Conservation (phyloP, 805 yeast species). For the Wickerhamiella dianesei region DNA sequence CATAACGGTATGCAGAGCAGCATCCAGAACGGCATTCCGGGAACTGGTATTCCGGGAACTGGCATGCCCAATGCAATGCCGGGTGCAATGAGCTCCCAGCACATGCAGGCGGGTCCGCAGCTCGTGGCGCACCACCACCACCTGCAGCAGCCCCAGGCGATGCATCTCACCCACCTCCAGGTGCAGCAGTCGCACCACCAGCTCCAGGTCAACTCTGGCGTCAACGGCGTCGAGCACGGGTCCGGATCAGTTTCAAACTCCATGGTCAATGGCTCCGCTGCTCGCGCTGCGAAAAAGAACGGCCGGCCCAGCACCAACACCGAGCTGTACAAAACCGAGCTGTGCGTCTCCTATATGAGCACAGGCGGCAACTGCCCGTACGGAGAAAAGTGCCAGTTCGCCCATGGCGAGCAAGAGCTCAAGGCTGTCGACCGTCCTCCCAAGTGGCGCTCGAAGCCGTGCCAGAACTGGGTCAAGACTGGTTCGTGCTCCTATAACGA, state of each 20-base stretch:
- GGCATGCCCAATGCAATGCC: no score
- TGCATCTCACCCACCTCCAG: neutral
- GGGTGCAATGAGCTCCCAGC: neutral
- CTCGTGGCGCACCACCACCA: conserved; percentile 3
- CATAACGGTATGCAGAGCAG: no score
- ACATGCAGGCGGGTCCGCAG: neutral
- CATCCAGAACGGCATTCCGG: no score
- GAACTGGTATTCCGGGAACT: no score
- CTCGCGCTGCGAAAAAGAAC: conserved; percentile 18
- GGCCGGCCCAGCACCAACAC: conserved; percentile 34
- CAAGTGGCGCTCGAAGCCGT: conserved; percentile 83
- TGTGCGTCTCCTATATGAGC: conserved; percentile 65
- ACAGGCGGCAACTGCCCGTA: conserved; percentile 68
- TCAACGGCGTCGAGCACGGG: conserved; percentile 1
- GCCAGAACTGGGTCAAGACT: conserved; percentile 72
- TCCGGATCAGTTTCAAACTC: neutral
- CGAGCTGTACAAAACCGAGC: conserved; percentile 76
- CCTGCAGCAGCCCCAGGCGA: conserved; percentile 1
- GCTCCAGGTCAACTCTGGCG: conserved; percentile 2
- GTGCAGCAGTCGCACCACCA: conserved; percentile 3
- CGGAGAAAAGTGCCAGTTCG: conserved; percentile 86
- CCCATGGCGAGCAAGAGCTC: conserved; percentile 73
- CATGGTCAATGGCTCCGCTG: conserved; percentile 1
- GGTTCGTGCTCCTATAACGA: conserved; percentile 82
- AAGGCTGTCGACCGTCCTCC: conserved; percentile 58